phyloP scores from a whole-genome alignment of 2,329 filamentous ascomycete genomes.

The Aspergillus proliferans region DNA sequence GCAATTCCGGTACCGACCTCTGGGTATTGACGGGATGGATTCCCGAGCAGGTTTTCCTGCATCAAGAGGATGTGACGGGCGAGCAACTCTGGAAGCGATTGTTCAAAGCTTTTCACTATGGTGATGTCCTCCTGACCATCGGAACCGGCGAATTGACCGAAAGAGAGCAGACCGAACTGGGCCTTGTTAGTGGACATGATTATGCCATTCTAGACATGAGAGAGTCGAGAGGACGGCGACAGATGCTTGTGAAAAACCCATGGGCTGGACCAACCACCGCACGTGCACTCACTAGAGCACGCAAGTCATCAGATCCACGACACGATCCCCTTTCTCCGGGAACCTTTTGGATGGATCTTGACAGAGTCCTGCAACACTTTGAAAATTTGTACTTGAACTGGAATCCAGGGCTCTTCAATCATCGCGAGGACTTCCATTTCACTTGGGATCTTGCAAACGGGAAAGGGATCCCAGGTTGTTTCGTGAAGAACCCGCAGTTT shows the following conservation, averaged over 20 bases:
- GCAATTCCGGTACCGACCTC: constrained; percentile 91
- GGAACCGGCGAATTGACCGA: constrained; percentile 78
- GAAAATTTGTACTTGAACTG: constrained; percentile 96
- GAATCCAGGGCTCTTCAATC: constrained; percentile 77
- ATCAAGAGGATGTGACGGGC: constrained; percentile 73
- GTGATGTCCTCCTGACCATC: constrained; percentile 80
- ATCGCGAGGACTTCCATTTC: constrained; percentile 86
- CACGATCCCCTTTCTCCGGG: constrained; percentile 49
- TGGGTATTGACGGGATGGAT: constrained; percentile 95
- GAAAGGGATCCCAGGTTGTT: constrained; percentile 63
- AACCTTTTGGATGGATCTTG: constrained; percentile 90
- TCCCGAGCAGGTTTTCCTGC: constrained; percentile 87
- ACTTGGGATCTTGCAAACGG: constrained; percentile 61
- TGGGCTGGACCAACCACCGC: constrained; percentile 67
- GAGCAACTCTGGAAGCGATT: constrained; percentile 73
- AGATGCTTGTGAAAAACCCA: constrained; percentile 86
- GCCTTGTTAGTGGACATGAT: constrained; percentile 83
- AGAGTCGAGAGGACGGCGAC: constrained; percentile 55
- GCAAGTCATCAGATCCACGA: constrained; percentile 7
- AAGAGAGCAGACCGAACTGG: constrained; percentile 71
- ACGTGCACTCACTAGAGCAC: constrained; percentile 22
- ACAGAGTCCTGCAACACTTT: constrained; percentile 84
- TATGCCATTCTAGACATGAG: constrained; percentile 82
- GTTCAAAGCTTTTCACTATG: constrained; percentile 64
- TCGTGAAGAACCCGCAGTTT: constrained; percentile 60